These are phyloP conservation scores for Microsporum audouinii DNA, from an alignment of 2,329 filamentous ascomycete species.

Conservation along the genomic window DNA sequence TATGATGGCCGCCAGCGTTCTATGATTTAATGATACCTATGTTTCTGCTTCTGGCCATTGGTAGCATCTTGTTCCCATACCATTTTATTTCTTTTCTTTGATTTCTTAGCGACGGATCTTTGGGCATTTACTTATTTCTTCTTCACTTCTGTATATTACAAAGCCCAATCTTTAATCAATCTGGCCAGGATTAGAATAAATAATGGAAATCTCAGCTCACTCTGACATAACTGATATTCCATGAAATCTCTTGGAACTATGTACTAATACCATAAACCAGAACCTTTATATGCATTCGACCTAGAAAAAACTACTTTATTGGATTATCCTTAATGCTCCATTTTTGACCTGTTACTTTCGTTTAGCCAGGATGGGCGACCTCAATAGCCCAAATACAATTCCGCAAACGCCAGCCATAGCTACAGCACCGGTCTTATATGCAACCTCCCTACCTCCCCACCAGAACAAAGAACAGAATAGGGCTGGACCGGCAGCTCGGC, in stretches of 20 bases:
- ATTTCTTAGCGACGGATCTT: neutral
- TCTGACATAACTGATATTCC: neutral
- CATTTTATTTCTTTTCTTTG: neutral
- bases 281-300: neutral
- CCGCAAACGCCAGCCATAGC: constrained; percentile 66
- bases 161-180: neutral
- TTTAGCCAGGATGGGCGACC: constrained; percentile 41
- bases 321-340: neutral
- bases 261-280: neutral
- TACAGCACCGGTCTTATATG: constrained; percentile 68
- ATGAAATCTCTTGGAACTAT: neutral
- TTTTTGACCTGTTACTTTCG: neutral
- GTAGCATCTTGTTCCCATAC: neutral
- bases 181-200: neutral
- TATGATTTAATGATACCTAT: constrained; percentile 2
- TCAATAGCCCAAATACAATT: constrained; percentile 60
- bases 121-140: neutral
- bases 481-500: constrained; percentile 73
- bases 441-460: constrained; percentile 86
- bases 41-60: neutral
- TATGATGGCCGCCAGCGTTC: neutral
- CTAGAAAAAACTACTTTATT: neutral
- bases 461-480: constrained; percentile 93
- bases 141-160: neutral
- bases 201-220: constrained; percentile 1